Base-by-base conservation (phyloP, 768 basidiomycete species). In the Neoboletus brunneissimus region DNA sequence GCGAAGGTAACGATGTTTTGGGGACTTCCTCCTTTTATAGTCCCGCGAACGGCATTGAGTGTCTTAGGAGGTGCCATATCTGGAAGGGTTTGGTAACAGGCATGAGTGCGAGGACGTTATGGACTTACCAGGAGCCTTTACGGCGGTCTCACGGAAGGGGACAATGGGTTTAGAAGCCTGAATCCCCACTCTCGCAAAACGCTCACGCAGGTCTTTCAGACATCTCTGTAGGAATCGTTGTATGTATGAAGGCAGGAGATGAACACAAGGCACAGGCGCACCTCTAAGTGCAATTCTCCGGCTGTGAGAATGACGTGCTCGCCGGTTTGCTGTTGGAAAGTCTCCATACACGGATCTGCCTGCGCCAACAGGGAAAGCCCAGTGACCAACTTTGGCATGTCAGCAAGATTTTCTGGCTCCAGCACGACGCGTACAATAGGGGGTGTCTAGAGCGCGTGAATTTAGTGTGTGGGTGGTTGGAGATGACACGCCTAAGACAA, bases 261-360 rank as follows among this genome's bases (percentile, higher is more conserved):
- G 42, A 53, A 42, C 7, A 11, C 13, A 22, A 29, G 43, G 58
- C 78, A 37, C 53, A 22, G 40, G 57, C 79, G 35, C 53, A 93
- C 94, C 84, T 98, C 97, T 25, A 98, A 76, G 72, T 98, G 97
- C 45, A 99, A 75, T 67, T 98, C 96, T 32, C 97, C 97, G 1
- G 97, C 97, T 3, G 91, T 91, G 57, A 98, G 73, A 60, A 99
- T 97, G 54, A 99, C 97, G 70, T 97, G 89, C 70, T 99, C 97
- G 32, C 97, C 97, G 0, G 95, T 97, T 64, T 92, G 85, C 72
- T 98, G 97, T 62, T 98, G 94, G 70, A 98, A 94, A 0, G 91
- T 95, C 68, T 98, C 94, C 5, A 96, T 95, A 61, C 94, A 98
- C 1, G 97, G 96, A 75, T 98, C 97, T 5, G 94, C 88, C 68